These are phyloP conservation scores for Collybia sordida DNA, from an alignment of 768 basidiomycete species.

Conservation along the genomic window DNA sequence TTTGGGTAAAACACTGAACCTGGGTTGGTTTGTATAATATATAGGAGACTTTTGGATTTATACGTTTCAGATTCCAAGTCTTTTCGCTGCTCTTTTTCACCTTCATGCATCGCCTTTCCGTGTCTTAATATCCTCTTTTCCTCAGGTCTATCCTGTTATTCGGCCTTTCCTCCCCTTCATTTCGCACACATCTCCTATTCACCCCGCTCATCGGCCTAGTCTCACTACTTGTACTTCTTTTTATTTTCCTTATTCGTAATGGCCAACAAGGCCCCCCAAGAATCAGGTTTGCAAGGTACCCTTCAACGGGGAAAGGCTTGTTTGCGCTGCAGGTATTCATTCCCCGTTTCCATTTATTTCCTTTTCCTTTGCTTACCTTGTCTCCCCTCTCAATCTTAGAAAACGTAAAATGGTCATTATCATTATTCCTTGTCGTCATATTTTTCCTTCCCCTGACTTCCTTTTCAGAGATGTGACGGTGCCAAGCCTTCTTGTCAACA, in stretches of 20 bases:
- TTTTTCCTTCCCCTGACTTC: slow-evolving; percentile 4
- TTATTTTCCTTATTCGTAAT: slow-evolving; percentile 39
- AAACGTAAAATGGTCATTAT: slow-evolving; percentile 67
- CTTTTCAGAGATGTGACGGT: slow-evolving; percentile 71
- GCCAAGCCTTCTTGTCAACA: slow-evolving; percentile 77
- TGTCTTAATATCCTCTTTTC: slow-evolving; percentile 21
- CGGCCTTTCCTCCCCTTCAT: slow-evolving; percentile 30
- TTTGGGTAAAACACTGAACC: slow-evolving; percentile 6
- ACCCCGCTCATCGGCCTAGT: slow-evolving; percentile 15
- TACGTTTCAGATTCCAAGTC: slow-evolving; percentile 11
- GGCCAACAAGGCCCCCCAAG: slow-evolving; percentile 46
- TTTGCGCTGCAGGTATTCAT: slow-evolving; percentile 62
- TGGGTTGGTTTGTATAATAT: slow-evolving; percentile 15
- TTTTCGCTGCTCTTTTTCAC: slow-evolving; percentile 17
- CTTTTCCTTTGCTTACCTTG: not conserved
- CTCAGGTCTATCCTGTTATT: slow-evolving; percentile 19
- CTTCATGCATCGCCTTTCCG: slow-evolving; percentile 24
- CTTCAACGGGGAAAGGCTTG: slow-evolving; percentile 72
- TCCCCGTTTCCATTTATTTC: slow-evolving; percentile 14
- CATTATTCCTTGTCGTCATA: not conserved
- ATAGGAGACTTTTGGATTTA: slow-evolving; percentile 15
- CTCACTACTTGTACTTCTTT: slow-evolving; percentile 27
- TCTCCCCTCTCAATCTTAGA: slow-evolving; percentile 32
- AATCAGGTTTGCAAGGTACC: slow-evolving; percentile 37
- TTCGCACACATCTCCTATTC: slow-evolving; percentile 22